These are phyloP conservation scores for Calcarisporium arbuscula DNA, from an alignment of 2,329 filamentous ascomycete genomes.

Conservation along the genomic window DNA sequence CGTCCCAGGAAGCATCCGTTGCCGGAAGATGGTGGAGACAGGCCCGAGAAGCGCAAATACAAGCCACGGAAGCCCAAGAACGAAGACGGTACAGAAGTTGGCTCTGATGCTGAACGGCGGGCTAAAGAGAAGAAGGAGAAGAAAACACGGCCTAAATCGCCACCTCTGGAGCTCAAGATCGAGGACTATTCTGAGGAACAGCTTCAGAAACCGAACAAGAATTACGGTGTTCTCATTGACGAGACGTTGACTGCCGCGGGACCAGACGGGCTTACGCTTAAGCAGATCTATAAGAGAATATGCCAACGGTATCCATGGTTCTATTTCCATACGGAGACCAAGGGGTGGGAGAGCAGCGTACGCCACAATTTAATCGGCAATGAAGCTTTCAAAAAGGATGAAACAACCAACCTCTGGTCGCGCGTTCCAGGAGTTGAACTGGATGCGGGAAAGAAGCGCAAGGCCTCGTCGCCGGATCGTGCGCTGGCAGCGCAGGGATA, in stretches of 20 bases:
- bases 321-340: conserved; percentile 53
- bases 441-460: conserved; percentile 56
- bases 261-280: conserved; percentile 48
- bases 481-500: conserved; percentile 30
- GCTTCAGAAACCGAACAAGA: conserved; percentile 55
- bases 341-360: conserved; percentile 62
- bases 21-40: conserved; percentile 47
- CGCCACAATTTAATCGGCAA: conserved; percentile 58
- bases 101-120: conserved; percentile 49
- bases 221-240: conserved; percentile 55
- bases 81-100: conserved; percentile 49
- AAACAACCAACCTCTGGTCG: conserved; percentile 49
- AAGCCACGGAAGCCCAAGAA: conserved; percentile 52
- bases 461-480: conserved; percentile 47
- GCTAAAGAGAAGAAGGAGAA: conserved; percentile 54
- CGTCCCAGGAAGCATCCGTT: conserved; percentile 58
- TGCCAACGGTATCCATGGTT: conserved; percentile 53
- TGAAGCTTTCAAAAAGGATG: conserved; percentile 53
- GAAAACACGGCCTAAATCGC: conserved; percentile 53
- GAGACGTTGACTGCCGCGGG: conserved; percentile 51
- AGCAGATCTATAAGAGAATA: conserved; percentile 59
- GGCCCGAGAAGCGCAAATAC: conserved; percentile 59
- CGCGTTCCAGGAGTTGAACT: conserved; percentile 52
- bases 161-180: conserved; percentile 48
- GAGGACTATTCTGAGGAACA: conserved; percentile 53